Conservation (phyloP, 2,329 filamentous ascomycete genomes). For the Aspergillus tubingensis region DNA sequence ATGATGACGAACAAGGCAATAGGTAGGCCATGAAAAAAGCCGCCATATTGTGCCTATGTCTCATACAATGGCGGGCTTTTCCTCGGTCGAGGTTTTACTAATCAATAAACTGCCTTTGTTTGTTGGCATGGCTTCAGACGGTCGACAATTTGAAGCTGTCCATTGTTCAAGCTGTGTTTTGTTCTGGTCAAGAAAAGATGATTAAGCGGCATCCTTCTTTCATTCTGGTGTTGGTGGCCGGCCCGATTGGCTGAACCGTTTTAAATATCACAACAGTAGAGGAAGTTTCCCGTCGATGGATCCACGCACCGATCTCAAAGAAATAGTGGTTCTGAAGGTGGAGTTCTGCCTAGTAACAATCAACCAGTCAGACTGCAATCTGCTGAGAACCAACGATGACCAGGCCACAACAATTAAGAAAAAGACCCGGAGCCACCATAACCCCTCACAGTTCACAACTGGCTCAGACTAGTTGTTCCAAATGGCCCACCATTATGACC, state of each 20-base stretch:
- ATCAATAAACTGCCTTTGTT: not conserved
- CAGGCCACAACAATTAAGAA: not conserved
- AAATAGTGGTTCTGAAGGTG: not conserved
- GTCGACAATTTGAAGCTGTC: not conserved
- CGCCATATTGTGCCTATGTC: not conserved
- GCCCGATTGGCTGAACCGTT: not conserved
- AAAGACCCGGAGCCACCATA: not conserved
- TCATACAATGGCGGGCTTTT: not conserved
- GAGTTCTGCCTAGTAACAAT: not conserved
- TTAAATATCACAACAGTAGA: no score
- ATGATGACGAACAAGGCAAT: not conserved
- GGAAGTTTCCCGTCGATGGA: no score
- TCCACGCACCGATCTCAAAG: not conserved
- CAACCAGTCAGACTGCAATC: not conserved
- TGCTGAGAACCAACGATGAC: not conserved
- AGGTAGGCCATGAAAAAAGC: not conserved
- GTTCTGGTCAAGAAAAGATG: not conserved
- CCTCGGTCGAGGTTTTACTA: no score
- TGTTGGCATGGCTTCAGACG: not conserved
- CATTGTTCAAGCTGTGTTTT: no score
- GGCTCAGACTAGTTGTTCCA: no score
- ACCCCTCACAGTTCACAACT: not conserved
- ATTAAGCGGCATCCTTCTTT: not conserved
- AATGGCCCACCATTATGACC: not conserved
- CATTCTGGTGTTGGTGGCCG: not conserved